phyloP scores from a whole-genome alignment of 1,284 basidiomycete genomes.

The Volvariella surrecta region DNA sequence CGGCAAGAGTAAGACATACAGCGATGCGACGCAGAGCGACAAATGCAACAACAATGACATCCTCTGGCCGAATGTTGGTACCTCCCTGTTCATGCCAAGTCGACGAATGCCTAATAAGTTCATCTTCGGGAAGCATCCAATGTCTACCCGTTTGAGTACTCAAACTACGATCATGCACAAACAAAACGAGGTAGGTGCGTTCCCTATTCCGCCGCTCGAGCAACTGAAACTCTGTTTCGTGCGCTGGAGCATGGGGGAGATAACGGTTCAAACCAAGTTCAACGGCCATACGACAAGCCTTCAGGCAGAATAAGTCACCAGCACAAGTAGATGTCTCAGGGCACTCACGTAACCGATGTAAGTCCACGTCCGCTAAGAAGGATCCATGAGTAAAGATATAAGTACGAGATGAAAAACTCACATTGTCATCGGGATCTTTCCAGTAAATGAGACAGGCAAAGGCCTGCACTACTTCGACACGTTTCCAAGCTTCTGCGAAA shows the following conservation, averaged over 20 bases:
- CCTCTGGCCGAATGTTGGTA: constrained; percentile 55
- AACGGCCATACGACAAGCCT: constrained; percentile 83
- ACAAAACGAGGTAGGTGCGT: constrained; percentile 74
- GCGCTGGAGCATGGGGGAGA: constrained; percentile 37
- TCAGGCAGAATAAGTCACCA: constrained; percentile 4
- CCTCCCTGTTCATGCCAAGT: constrained; percentile 63
- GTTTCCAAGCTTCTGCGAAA: constrained; percentile 68
- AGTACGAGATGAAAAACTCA: constrained; percentile 23
- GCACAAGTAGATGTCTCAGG: neutral
- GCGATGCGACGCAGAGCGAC: constrained; percentile 68
- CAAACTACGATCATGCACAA: constrained; percentile 75
- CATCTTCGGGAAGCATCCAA: constrained; percentile 81
- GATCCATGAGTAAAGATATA: constrained; percentile 12
- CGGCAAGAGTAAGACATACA: constrained; percentile 29
- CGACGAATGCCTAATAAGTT: constrained; percentile 54
- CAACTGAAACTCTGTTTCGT: constrained; percentile 55
- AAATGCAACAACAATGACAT: constrained; percentile 70
- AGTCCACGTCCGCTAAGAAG: constrained; percentile 68
- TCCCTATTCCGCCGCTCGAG: constrained; percentile 75
- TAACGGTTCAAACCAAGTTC: constrained; percentile 71
- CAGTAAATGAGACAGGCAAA: constrained; percentile 82
- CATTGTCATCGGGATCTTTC: constrained; percentile 77
- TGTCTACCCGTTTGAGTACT: constrained; percentile 75
- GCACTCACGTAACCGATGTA: constrained; percentile 71
- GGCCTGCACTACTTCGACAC: constrained; percentile 77